phyloP scores from a whole-genome alignment of 2,329 filamentous ascomycete species.

The Stromatinia cepivora region DNA sequence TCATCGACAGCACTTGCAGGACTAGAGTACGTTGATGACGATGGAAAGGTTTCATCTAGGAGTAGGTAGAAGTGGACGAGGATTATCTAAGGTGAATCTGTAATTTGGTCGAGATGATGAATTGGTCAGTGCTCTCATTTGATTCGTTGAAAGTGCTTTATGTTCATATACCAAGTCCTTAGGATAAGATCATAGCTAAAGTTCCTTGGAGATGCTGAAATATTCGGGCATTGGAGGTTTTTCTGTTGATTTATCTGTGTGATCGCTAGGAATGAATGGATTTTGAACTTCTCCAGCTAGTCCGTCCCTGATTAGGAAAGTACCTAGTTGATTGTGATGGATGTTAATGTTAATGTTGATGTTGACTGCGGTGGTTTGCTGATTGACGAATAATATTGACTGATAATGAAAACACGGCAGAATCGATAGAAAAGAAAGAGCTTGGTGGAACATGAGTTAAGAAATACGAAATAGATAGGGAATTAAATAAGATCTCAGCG shows the following conservation, averaged over 20 bases:
- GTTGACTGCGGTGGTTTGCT: not conserved
- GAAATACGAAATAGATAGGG: not conserved
- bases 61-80: slow-evolving; percentile 9
- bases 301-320: not conserved
- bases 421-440: not conserved
- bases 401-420: not conserved
- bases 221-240: too few species aligned
- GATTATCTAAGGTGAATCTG: not conserved
- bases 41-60: slow-evolving; percentile 9
- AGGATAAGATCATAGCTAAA: too few species aligned
- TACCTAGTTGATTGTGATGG: not conserved
- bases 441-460: not conserved
- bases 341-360: too few species aligned
- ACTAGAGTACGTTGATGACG: slow-evolving; percentile 3
- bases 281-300: too few species aligned
- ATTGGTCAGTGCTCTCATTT: not conserved
- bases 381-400: not conserved
- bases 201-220: too few species aligned
- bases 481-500: not conserved
- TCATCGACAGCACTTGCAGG: not conserved
- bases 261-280: too few species aligned
- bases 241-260: too few species aligned
- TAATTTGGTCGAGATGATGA: slow-evolving; percentile 3
- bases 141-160: too few species aligned
- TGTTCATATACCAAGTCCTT: too few species aligned